These are phyloP conservation scores for Phyllostachys edulis DNA, from an alignment of 176 grass and related monocot species.

Conservation along the genomic window DNA sequence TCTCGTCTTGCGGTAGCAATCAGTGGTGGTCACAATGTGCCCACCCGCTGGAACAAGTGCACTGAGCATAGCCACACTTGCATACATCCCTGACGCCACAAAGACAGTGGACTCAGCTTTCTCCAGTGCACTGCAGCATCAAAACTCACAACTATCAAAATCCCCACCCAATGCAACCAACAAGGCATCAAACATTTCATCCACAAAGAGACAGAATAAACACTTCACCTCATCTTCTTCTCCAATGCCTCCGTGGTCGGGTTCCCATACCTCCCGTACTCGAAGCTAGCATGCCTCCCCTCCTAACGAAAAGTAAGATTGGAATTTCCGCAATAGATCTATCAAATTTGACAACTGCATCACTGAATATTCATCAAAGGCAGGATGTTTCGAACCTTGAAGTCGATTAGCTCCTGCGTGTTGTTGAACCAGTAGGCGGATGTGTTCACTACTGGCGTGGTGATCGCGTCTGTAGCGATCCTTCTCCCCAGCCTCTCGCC, in stretches of 20 bases:
- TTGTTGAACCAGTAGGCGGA: conserved; percentile 99
- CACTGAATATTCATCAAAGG: not conserved
- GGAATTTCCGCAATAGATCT: conserved; percentile 5
- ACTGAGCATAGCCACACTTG: conserved; percentile 85
- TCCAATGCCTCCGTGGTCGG: conserved; percentile 90
- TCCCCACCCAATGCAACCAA: not conserved
- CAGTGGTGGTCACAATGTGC: conserved; percentile 86
- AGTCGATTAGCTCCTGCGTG: conserved; percentile 93
- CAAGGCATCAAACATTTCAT: conserved; percentile 8
- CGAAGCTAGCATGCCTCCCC: conserved; percentile 94
- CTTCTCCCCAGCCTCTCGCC: conserved; percentile 91
- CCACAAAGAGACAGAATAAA: not conserved
- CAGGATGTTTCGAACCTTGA: conserved; percentile 57
- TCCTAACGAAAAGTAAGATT: conserved; percentile 48
- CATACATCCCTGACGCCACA: conserved; percentile 97
- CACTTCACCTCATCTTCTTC: conserved; percentile 89
- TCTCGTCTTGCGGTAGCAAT: conserved; percentile 96
- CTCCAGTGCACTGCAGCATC: conserved; percentile 77
- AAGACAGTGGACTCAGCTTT: conserved; percentile 95
- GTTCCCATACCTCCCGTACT: conserved; percentile 97
- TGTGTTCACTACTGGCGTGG: conserved; percentile 94
- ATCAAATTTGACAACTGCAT: conserved; percentile 12
- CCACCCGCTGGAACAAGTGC: conserved; percentile 88
- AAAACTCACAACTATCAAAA: conserved; percentile 31
- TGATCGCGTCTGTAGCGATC: conserved; percentile 89